Evolutionary conservation across 495 filamentous ascomycete genomes (phyloP).

Genomic region (Podospora tetraspora): DNA sequence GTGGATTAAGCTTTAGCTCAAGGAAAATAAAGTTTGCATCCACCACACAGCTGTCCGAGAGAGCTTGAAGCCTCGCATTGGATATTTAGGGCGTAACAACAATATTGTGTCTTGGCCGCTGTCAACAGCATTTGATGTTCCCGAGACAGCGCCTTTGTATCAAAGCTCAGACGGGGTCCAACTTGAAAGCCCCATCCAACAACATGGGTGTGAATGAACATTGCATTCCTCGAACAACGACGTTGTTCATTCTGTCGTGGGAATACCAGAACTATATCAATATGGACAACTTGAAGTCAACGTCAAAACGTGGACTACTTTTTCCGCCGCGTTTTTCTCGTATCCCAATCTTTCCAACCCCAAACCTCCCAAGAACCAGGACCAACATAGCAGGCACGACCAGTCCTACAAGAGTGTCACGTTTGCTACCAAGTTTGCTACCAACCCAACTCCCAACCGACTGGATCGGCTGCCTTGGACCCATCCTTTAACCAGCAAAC

Average conservation of each 20-base stretch:
- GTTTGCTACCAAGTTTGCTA: not conserved
- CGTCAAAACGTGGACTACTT: not conserved
- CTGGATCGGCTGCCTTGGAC: not conserved
- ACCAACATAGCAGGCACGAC: not conserved
- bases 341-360: not conserved
- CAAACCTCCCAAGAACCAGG: not conserved
- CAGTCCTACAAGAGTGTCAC: not conserved
- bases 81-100: not conserved
- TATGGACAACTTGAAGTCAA: not conserved
- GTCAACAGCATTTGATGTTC: not conserved
- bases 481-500: not conserved
- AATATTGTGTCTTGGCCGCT: not conserved
- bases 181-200: too few relatives aligned
- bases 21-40: not conserved
- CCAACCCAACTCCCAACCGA: not conserved
- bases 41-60: not conserved
- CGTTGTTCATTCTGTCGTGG: not conserved
- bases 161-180: not conserved
- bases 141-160: not conserved
- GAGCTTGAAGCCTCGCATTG: not conserved
- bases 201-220: too few relatives aligned
- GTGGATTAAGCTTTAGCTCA: not conserved
- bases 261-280: not conserved
- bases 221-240: not conserved
- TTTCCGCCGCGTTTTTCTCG: not conserved